These are phyloP conservation scores for Castanea crenata DNA, from an alignment of 306 rosid genomes.

Conservation along the genomic window DNA sequence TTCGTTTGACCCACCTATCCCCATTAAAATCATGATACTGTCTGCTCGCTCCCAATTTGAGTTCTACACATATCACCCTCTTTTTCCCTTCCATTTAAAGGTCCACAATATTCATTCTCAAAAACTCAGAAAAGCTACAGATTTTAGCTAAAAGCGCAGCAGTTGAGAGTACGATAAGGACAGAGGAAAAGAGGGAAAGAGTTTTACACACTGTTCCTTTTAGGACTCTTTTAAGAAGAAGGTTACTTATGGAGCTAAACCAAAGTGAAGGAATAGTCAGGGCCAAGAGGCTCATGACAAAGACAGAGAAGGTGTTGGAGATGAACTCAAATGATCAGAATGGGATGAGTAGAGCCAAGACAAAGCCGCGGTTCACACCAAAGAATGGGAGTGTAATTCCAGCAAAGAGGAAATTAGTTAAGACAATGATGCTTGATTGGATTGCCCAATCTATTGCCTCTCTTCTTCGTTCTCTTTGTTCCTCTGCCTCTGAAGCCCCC, in stretches of 20 bases:
- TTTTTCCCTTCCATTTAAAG: no score
- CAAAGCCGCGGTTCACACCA: not conserved
- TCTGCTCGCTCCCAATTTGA: no score
- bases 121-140: no score
- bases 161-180: not conserved
- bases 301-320: not conserved
- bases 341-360: not conserved
- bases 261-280: not conserved
- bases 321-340: not conserved
- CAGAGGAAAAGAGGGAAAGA: not conserved
- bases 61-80: no score
- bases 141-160: not conserved
- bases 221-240: not conserved
- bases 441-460: not conserved
- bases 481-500: not conserved
- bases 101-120: no score
- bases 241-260: not conserved
- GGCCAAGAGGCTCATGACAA: not conserved
- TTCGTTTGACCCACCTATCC: not conserved
- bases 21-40: not conserved
- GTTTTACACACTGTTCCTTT: not conserved
- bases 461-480: not conserved
- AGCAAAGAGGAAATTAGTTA: conserved; percentile 12
- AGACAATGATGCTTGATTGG: conserved; percentile 13
- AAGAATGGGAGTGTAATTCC: conserved; percentile 20